Conservation (phyloP, 176 grass and related monocot genomes). For the Urochloa ruziziensis region DNA sequence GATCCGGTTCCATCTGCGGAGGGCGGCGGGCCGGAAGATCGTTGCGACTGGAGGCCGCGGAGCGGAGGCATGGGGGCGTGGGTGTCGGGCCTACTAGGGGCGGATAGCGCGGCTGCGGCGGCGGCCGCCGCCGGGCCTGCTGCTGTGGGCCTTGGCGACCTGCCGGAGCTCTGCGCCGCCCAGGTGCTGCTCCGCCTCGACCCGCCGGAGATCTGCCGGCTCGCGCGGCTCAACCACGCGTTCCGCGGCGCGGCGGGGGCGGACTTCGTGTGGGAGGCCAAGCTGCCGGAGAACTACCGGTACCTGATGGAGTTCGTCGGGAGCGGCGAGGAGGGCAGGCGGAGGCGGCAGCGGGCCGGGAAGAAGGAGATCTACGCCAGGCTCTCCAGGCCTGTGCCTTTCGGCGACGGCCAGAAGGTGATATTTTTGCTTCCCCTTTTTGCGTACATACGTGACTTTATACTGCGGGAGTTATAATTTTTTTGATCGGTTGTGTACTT, state of each 20-base stretch:
- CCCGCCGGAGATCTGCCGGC: slow-evolving; percentile 74
- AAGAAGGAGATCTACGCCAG: slow-evolving; percentile 88
- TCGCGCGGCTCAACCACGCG: slow-evolving; percentile 62
- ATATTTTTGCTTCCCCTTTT: background rate
- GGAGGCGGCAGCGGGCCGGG: slow-evolving; percentile 12
- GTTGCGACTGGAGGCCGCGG: slow-evolving; percentile 44
- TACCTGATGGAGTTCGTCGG: slow-evolving; percentile 63
- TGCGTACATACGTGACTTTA: background rate
- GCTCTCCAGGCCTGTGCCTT: slow-evolving; percentile 60
- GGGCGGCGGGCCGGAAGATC: background rate
- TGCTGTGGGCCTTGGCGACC: slow-evolving; percentile 62
- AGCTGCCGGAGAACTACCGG: slow-evolving; percentile 78
- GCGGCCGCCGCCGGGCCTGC: slow-evolving; percentile 2
- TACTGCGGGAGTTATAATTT: background rate
- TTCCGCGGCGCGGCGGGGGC: slow-evolving; percentile 75
- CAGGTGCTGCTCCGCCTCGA: slow-evolving; percentile 67
- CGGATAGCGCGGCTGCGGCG: slow-evolving; percentile 11
- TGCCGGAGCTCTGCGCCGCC: slow-evolving; percentile 84
- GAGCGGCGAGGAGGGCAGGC: slow-evolving; percentile 25
- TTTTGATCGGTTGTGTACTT: background rate
- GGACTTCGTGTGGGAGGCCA: slow-evolving; percentile 87
- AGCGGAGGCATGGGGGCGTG: slow-evolving; percentile 60
- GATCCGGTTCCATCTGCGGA: background rate
- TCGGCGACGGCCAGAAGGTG: slow-evolving; percentile 68
- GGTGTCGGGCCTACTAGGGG: slow-evolving; percentile 57